Evolutionary conservation across 148 eudicot genomes (phyloP), one percentile per base, ranked within the genome.

Genomic region (Vaccinium darrowii): DNA sequence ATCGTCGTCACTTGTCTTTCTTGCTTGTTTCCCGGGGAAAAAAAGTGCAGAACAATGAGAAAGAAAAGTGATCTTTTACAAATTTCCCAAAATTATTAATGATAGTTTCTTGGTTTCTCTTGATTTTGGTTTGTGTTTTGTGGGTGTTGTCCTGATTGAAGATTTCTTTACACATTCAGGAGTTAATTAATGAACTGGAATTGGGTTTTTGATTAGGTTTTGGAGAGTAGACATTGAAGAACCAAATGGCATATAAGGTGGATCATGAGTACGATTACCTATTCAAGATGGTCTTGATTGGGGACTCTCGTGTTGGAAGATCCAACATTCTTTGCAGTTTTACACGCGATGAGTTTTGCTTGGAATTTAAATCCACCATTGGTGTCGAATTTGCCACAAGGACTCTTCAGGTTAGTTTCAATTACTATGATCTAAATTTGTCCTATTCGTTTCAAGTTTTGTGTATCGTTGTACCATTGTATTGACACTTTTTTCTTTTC

Each of bases 361-460:
- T 94, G 90, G 97, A 93, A 78, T 94, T 94, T 52, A 94, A 94
- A 88, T 94, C 97, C 25, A 94, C 94, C 76, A 94, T 94, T 83
- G 97, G 97, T 11, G 97, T 94, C 62, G 97, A 92, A 86, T 94
- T 94, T 54, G 94, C 97, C 18, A 94, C 95, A 15, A 89, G 95
- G 67, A 94, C 95, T 75, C 92, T 93, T 83, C 95, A 94, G 93
- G 97, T 92, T 82, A 25, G 47, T 3, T 83, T 53, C 25, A 15
- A 60, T 79, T 15, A 78, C 76, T 51, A 7, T 62, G 43, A 78
- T 84, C 60, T 63, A 50, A 21, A 73, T 7, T 75, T 49, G 77
- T 56, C 27, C 27, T 14, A 21, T 75, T 56, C 43, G n/a, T 51
- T 5, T 27, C 49, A 18, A 39, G 78, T 56, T 33, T 33, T 33